These are phyloP conservation scores for Russula foetens DNA, from an alignment of 768 basidiomycete species.

Conservation along the genomic window DNA sequence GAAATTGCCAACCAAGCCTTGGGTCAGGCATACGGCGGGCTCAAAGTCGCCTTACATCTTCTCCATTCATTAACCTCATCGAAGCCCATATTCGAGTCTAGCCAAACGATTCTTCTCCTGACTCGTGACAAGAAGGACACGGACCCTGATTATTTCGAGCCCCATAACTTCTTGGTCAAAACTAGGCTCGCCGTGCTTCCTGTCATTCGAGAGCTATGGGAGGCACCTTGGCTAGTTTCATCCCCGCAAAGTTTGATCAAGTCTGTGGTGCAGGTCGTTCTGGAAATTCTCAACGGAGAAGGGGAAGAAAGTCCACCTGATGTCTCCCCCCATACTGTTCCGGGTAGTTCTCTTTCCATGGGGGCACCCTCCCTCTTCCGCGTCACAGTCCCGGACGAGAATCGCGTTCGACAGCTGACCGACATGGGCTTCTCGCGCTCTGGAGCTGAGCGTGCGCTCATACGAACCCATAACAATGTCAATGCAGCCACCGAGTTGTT, in stretches of 20 bases:
- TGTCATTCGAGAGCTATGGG: slow-evolving; percentile 64
- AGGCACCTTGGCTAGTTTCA: slow-evolving; percentile 69
- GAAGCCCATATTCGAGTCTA: slow-evolving; percentile 76
- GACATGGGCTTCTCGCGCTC: slow-evolving; percentile 98
- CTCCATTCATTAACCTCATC: slow-evolving; percentile 69
- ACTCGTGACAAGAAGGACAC: slow-evolving; percentile 74
- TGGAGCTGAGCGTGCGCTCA: slow-evolving; percentile 76
- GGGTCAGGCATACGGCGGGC: slow-evolving; percentile 66
- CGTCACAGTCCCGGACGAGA: slow-evolving; percentile 58
- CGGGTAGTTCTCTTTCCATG: slow-evolving; percentile 27
- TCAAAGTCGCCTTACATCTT: slow-evolving; percentile 76
- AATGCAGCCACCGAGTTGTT: slow-evolving; percentile 83
- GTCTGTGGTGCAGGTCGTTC: slow-evolving; percentile 64
- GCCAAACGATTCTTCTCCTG: slow-evolving; percentile 65
- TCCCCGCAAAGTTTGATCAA: slow-evolving; percentile 70
- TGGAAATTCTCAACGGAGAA: slow-evolving; percentile 77
- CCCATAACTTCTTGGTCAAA: slow-evolving; percentile 79
- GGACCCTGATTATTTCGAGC: slow-evolving; percentile 74
- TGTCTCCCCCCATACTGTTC: slow-evolving; percentile 30
- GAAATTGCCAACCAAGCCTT: slow-evolving; percentile 54
- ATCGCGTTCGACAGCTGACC: slow-evolving; percentile 69
- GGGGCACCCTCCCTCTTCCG: slow-evolving; percentile 28
- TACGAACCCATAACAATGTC: slow-evolving; percentile 82
- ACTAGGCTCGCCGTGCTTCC: slow-evolving; percentile 67
- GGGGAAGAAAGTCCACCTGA: slow-evolving; percentile 56